These are phyloP conservation scores for Xylariaceae sp. DNA, from an alignment of 2,329 filamentous ascomycete species.

Conservation along the genomic window DNA sequence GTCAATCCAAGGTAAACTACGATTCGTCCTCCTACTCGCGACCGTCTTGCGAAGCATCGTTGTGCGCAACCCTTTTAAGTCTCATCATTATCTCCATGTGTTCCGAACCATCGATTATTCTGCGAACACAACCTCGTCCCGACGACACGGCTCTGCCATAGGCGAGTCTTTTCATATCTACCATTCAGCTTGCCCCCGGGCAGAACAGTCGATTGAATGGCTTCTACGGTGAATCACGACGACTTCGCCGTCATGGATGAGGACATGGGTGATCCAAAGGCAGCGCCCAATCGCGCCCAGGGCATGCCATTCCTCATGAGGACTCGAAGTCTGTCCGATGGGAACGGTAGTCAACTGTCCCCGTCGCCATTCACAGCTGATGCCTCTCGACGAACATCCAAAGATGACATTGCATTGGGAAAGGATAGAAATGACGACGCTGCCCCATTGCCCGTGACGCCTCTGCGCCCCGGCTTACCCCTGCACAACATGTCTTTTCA, in stretches of 20 bases:
- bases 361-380: constrained; percentile 54
- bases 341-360: constrained; percentile 52
- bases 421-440: constrained; percentile 29
- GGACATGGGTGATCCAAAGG: constrained; percentile 19
- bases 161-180: too few species aligned
- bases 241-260: constrained; percentile 31
- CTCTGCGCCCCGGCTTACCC: constrained; percentile 61
- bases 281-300: constrained; percentile 18
- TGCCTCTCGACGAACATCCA: constrained; percentile 52
- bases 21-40: too few species aligned
- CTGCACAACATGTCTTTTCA: constrained; percentile 64
- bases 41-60: too few species aligned
- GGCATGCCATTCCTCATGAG: constrained; percentile 42
- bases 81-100: not conserved
- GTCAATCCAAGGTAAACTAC: too few species aligned
- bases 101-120: not conserved
- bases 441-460: constrained; percentile 56
- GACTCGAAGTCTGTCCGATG: constrained; percentile 61
- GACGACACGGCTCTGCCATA: not conserved
- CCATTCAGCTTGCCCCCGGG: not conserved
- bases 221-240: constrained; percentile 19
- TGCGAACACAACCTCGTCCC: not conserved
- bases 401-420: constrained; percentile 59
- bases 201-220: constrained; percentile 18
- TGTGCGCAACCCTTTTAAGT: too few species aligned